Evolutionary conservation across 78 protist genomes (phyloP).

Genomic region (Monocercomonoides exilis): DNA sequence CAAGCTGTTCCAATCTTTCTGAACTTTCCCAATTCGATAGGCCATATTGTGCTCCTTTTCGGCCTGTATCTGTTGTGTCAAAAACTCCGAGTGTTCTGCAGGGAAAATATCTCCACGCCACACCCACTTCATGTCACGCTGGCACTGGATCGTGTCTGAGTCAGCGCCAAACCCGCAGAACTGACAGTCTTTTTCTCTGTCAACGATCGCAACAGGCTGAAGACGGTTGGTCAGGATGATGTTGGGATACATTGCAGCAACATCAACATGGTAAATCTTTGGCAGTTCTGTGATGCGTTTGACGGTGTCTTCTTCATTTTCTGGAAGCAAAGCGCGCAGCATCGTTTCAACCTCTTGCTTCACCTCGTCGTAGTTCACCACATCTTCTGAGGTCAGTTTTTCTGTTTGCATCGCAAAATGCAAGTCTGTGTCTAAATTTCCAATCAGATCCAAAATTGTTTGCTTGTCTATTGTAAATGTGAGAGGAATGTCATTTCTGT

Average conservation of each 20-base stretch:
- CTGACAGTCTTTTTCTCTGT: constrained; percentile 26
- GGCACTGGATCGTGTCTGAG: constrained; percentile 42
- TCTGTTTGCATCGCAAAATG: not conserved
- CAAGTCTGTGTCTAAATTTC: not conserved
- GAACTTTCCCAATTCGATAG: too few relatives aligned
- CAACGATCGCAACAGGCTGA: constrained; percentile 88
- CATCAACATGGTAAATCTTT: constrained; percentile 93
- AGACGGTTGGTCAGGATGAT: constrained; percentile 98
- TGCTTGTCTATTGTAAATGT: constrained; percentile 50
- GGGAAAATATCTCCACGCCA: constrained; percentile 3
- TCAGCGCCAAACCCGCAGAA: constrained; percentile 91
- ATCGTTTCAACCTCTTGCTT: constrained; percentile 3
- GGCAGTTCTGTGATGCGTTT: too few relatives aligned
- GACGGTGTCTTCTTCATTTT: constrained; percentile 51
- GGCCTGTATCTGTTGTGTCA: not conserved
- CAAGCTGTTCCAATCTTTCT: too few relatives aligned
- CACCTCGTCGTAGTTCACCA: constrained; percentile 41
- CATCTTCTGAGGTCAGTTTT: not conserved
- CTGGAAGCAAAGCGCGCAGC: constrained; percentile 48
- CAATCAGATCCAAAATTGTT: not conserved
- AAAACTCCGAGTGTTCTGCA: not conserved
- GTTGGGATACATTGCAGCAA: constrained; percentile 99
- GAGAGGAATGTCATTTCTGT: constrained; percentile 53
- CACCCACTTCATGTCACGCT: not conserved
- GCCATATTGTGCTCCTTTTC: not conserved